Base-by-base conservation (phyloP, 2,329 filamentous ascomycete genomes). In the Cordyceps farinosa region DNA sequence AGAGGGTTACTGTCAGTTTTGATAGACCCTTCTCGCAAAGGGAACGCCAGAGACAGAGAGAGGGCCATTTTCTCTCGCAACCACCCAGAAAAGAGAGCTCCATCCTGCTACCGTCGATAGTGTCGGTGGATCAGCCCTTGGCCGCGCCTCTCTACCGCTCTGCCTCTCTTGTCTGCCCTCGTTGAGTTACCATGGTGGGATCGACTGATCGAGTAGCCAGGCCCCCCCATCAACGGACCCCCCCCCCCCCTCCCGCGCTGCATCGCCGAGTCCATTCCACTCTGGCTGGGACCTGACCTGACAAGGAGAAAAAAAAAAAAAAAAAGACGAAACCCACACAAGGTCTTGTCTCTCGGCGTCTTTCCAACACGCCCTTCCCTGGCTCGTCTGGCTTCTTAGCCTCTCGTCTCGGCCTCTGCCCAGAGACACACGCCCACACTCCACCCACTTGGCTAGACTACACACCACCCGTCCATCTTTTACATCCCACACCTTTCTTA, bases 271-370 rank as follows among this genome's bases (percentile, higher is more conserved):
- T 68, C 65, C 71, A 73, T 74, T 74, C 74, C 74, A 73, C 73
- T 68, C 69, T 70, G 69, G 69, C 38, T 59, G 56, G 57, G 48
- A 51, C 47, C 57, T 59, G 56, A 45, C 56, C 44, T 50, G 55
- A 58, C 42, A 47, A 30, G 22, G 22, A 54, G 36, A 32, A 34
- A 34, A 30, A 34, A 44, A 34, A 27, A 56, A 56, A 57, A 36
- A 51, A 59, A 48, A 32, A 68, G 65, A 68, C 8, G 71, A 66
- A 67, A 65, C 64, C 65, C 67, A 69, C 69, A 69, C 63, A 56
- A 62, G 29, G 62, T 63, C 65, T 66, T 76, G 71, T 77, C 72
- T 78, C 75, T 74, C 71, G 69, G 70, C 67, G 65, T 69, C 70
- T 73, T 70, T 70, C 64, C 67, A 54, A 56, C 60, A 62, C 52